Conservation (phyloP, 176 grass and related monocot genomes). For the Oryza australiensis region DNA sequence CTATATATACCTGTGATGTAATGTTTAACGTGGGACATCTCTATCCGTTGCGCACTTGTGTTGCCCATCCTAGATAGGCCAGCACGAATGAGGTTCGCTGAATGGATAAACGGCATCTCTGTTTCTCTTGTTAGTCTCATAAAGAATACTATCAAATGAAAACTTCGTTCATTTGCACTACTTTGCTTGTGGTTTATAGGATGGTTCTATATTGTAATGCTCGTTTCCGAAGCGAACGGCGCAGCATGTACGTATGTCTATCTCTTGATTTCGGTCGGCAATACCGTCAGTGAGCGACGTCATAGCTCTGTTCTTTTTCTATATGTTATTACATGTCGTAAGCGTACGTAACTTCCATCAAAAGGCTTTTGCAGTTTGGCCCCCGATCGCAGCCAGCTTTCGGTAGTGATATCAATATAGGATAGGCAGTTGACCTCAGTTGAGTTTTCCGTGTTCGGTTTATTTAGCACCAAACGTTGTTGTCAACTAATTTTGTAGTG, state of each 20-base stretch:
- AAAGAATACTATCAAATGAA: background rate
- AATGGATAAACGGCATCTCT: background rate
- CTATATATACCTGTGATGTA: too few species aligned
- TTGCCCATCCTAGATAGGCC: background rate
- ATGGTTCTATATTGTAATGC: background rate
- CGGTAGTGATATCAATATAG: background rate
- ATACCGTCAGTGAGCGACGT: background rate
- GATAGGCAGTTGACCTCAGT: background rate
- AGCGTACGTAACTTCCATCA: background rate
- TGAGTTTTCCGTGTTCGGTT: background rate
- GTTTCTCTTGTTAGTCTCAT: background rate
- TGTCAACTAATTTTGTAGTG: background rate
- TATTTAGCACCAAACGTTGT: background rate
- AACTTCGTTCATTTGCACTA: background rate
- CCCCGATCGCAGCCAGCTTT: background rate
- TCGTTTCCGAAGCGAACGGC: background rate
- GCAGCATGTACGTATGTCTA: background rate
- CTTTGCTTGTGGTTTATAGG: conserved; percentile 15
- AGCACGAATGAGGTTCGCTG: conserved; percentile 9
- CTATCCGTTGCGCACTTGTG: conserved; percentile 11
- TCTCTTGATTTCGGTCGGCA: conserved; percentile 21
- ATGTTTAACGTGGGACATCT: conserved; percentile 28
- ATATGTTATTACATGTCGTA: background rate
- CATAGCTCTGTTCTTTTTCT: background rate
- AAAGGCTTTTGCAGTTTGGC: background rate